Conservation (phyloP, 257 asterid species). For the Datura wrightii region DNA sequence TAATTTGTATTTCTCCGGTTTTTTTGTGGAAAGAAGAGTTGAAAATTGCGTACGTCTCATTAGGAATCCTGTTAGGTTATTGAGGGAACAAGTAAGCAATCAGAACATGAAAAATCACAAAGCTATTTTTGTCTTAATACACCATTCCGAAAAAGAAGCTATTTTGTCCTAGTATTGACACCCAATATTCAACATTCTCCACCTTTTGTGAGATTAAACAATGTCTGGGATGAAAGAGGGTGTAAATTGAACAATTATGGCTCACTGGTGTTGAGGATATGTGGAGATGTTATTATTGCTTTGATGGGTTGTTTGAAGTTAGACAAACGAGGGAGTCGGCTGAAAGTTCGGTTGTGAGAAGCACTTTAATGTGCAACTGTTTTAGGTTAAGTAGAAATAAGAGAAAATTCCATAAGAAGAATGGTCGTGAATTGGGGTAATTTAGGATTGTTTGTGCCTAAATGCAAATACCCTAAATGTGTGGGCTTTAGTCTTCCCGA, state of each 20-base stretch:
- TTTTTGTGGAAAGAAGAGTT: background rate
- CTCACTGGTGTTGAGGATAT: background rate
- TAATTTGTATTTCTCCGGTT: background rate
- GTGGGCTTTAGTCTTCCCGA: background rate
- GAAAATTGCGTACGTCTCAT: background rate
- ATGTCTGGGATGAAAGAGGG: background rate
- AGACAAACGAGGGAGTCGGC: background rate
- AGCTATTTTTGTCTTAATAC: background rate
- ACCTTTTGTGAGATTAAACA: conserved; percentile 12
- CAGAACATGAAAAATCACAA: background rate
- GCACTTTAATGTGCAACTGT: background rate
- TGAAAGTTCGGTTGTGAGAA: background rate
- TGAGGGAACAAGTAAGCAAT: background rate
- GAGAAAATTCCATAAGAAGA: background rate
- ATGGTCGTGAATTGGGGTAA: background rate
- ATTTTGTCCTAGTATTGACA: background rate
- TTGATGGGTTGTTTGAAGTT: background rate
- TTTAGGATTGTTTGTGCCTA: background rate
- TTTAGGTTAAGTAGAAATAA: background rate
- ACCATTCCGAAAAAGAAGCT: background rate
- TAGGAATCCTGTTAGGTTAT: background rate
- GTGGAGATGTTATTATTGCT: background rate
- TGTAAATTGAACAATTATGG: conserved; percentile 1
- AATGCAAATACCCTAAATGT: background rate
- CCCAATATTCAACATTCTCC: background rate